Base-by-base conservation (phyloP, 345 rosid genomes). In the Syzygium aqueum region DNA sequence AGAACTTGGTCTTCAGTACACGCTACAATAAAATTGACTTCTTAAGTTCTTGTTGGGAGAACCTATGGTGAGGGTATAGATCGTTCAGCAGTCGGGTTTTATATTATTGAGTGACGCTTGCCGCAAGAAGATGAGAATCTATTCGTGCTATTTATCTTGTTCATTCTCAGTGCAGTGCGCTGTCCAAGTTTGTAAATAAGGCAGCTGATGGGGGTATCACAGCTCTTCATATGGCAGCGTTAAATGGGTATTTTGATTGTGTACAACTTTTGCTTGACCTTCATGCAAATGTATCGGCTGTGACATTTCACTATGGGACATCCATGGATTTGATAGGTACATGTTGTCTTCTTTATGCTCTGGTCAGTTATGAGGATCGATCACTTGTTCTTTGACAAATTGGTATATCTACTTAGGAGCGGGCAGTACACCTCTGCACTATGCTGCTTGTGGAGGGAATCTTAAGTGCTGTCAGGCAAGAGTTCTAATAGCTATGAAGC, bases 131-230 rank as follows among this genome's bases (percentile, higher is more conserved):
- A 12, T 51, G 85, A 16, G 16, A 53, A 49, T 52, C 53, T 85
- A 43, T 43, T 88, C 87, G 21, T 82, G 84, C 57, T 86, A 87
- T 86, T 90, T 67, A 86, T 73, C 73, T 77, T 52, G 53, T 86
- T 86, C 85, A 80, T 89, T 89, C 33, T 43, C 89, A 15, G 63
- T 94, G 95, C 96, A 97, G 99, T 51, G 93, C 94, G 46, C 92
- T 96, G 90, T 93, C 95, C 85, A 97, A 94, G 94, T 96, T 97
- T 93, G 98, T 96, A 88, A 96, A 97, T 89, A 96, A 95, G 91
- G 98, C 97, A 3, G 99, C 99, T 89, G 99, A 97, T 53, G 99
- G 98, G 87, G 99, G 99, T 85, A 96, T 96, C 86, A 96, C 98
- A 87, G 99, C 99, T 87, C 99, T 97, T 88, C 99, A 97, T 87